Evolutionary conservation across 345 rosid species (phyloP).

Genomic region (Boechera divaricarpa): DNA sequence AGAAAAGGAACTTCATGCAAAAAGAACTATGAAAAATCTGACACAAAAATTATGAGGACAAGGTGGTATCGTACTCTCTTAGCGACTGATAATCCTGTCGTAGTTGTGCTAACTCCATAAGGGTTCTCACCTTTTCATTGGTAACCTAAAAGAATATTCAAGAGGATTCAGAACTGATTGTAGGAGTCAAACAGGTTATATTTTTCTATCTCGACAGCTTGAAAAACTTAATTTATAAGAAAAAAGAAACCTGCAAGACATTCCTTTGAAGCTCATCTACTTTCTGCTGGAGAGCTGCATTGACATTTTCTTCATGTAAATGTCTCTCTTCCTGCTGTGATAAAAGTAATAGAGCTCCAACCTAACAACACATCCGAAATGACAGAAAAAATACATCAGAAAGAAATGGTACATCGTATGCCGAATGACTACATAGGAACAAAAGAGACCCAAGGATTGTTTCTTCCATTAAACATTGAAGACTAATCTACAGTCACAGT

Average conservation of each 20-base stretch:
- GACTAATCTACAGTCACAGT: conserved; percentile 4
- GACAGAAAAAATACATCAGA: conserved; percentile 20
- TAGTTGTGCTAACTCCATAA: conserved; percentile 83
- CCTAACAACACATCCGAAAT: conserved; percentile 55
- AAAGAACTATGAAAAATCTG: conserved; percentile 3
- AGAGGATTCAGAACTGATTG: conserved; percentile 13
- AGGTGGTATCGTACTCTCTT: conserved; percentile 59
- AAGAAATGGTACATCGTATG: not conserved
- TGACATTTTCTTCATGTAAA: conserved; percentile 84
- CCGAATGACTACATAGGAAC: not conserved
- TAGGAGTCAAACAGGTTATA: not conserved
- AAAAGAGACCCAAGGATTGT: not conserved
- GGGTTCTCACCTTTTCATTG: conserved; percentile 94
- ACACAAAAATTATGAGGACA: not conserved
- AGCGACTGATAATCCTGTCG: conserved; percentile 72
- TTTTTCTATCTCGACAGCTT: conserved; percentile 12
- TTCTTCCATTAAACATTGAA: conserved; percentile 21
- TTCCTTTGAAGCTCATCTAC: conserved; percentile 91
- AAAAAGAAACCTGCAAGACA: conserved; percentile 67
- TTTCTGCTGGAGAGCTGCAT: conserved; percentile 81
- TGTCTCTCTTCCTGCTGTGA: conserved; percentile 98
- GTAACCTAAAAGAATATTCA: conserved; percentile 64
- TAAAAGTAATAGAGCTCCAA: conserved; percentile 76
- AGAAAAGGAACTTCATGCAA: conserved; percentile 15
- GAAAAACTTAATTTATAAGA: not conserved